Evolutionary conservation across 2,329 filamentous ascomycete genomes (phyloP).

Genomic region (Arachnopeziza araneosa): DNA sequence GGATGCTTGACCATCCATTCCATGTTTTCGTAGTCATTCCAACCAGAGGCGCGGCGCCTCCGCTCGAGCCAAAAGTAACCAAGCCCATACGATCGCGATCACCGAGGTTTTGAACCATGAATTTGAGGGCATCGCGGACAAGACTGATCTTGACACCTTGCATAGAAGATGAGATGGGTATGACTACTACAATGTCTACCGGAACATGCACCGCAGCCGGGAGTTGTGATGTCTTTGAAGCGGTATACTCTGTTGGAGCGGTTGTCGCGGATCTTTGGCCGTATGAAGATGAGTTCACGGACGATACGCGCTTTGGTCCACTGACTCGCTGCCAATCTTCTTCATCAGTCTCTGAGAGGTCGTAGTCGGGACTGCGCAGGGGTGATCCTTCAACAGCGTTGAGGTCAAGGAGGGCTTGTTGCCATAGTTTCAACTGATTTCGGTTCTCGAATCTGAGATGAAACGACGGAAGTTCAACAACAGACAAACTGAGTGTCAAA

Average conservation of each 20-base stretch:
- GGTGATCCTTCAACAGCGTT: slow-evolving; percentile 63
- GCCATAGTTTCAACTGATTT: slow-evolving; percentile 83
- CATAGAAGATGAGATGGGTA: slow-evolving; percentile 97
- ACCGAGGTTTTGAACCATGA: slow-evolving; percentile 83
- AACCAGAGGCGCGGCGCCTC: slow-evolving; percentile 89
- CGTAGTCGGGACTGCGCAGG: slow-evolving; percentile 68
- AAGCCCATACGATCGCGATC: slow-evolving; percentile 95
- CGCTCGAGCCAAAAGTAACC: slow-evolving; percentile 93
- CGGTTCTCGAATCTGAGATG: slow-evolving; percentile 84
- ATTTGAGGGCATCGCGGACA: slow-evolving; percentile 83
- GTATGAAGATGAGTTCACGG: slow-evolving; percentile 73
- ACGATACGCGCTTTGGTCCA: slow-evolving; percentile 67
- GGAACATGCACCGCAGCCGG: slow-evolving; percentile 66
- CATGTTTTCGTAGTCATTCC: slow-evolving; percentile 96
- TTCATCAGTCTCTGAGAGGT: slow-evolving; percentile 80
- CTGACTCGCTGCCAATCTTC: slow-evolving; percentile 71
- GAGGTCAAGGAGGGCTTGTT: slow-evolving; percentile 78
- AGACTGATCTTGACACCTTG: slow-evolving; percentile 98
- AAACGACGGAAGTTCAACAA: slow-evolving; percentile 87
- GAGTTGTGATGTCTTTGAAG: slow-evolving; percentile 37
- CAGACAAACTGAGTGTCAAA: slow-evolving; percentile 83
- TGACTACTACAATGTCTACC: slow-evolving; percentile 91
- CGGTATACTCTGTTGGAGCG: slow-evolving; percentile 83
- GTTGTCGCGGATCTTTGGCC: slow-evolving; percentile 82
- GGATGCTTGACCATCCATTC: slow-evolving; percentile 82